phyloP scores from a whole-genome alignment of 2,329 filamentous ascomycete species.

The Biscogniauxia marginata region DNA sequence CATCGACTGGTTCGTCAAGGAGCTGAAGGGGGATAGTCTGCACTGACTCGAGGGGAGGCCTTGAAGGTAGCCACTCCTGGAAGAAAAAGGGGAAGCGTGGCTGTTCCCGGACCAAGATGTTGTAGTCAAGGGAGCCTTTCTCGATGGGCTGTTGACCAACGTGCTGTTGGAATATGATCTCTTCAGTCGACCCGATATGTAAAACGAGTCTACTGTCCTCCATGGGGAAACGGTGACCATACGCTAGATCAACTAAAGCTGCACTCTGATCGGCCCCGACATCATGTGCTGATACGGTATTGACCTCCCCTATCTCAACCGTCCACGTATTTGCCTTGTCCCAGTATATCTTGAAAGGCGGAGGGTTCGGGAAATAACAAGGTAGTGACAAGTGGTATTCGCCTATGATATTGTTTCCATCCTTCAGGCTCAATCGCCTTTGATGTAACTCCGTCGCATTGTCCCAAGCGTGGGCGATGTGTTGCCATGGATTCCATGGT shows the following conservation, averaged over 20 bases:
- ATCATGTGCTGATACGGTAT: conserved; percentile 1
- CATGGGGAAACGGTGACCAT: conserved; percentile 45
- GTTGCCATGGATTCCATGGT: conserved; percentile 47
- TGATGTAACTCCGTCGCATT: conserved; percentile 31
- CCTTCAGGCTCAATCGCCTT: conserved; percentile 35
- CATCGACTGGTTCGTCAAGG: conserved; percentile 40
- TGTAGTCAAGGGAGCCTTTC: conserved; percentile 22
- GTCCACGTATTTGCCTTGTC: conserved; percentile 37
- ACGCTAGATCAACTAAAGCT: conserved; percentile 46
- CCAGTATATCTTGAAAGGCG: conserved; percentile 40
- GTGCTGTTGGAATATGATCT: conserved; percentile 23
- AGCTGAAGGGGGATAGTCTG: conserved; percentile 37
- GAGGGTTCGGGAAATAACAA: conserved; percentile 36
- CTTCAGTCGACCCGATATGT: conserved; percentile 34
- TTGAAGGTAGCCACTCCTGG: conserved; percentile 39
- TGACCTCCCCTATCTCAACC: conserved; percentile 31
- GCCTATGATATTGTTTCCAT: conserved; percentile 32
- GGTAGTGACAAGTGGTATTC: conserved; percentile 47
- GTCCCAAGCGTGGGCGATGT: conserved; percentile 44
- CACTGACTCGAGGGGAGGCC: conserved; percentile 43
- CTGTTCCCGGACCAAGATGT: conserved; percentile 42
- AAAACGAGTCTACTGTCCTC: conserved; percentile 42
- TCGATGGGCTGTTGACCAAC: conserved; percentile 16
- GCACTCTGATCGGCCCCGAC: conserved; percentile 42
- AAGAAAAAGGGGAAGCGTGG: conserved; percentile 41